These are phyloP conservation scores for Ulota crispa DNA, from an alignment of 225 moss, liverwort and hornwort species.

Conservation along the genomic window DNA sequence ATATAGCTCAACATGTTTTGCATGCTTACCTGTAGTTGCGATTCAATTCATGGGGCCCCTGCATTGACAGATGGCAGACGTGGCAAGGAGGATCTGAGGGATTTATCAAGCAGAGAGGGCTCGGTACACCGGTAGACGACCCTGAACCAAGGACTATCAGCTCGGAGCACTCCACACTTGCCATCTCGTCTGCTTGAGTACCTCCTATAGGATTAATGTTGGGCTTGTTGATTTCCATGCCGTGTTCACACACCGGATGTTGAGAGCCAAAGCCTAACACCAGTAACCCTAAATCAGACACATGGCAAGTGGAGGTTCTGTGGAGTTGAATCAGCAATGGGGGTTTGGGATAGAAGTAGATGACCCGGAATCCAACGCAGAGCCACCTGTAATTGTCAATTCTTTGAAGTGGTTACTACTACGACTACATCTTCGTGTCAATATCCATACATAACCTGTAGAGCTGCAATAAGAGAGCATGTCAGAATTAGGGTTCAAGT, in stretches of 20 bases:
- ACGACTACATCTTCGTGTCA: constrained; percentile 3
- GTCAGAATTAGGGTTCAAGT: background rate
- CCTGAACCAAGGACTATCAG: constrained; percentile 91
- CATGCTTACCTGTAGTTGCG: constrained; percentile 74
- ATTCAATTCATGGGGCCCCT: constrained; percentile 75
- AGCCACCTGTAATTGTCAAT: background rate
- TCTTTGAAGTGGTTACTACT: background rate
- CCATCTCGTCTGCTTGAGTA: constrained; percentile 27
- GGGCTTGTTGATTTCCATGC: constrained; percentile 22
- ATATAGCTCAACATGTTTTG: background rate
- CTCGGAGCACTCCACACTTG: constrained; percentile 54
- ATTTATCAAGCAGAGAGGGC: constrained; percentile 74
- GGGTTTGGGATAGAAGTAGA: background rate
- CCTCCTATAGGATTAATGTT: background rate
- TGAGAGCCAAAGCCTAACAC: constrained; percentile 53
- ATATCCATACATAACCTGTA: background rate
- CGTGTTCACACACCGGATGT: constrained; percentile 43
- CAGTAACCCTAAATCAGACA: constrained; percentile 33
- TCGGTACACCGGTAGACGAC: constrained; percentile 83
- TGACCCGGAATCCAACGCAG: background rate
- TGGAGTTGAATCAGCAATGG: background rate
- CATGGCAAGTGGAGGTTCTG: background rate
- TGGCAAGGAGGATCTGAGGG: constrained; percentile 81
- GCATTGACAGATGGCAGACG: constrained; percentile 85
- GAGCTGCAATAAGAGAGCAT: background rate